These are phyloP conservation scores for Nannochloropsis oceanica DNA, from an alignment of 108 stramenopile species.

Conservation along the genomic window DNA sequence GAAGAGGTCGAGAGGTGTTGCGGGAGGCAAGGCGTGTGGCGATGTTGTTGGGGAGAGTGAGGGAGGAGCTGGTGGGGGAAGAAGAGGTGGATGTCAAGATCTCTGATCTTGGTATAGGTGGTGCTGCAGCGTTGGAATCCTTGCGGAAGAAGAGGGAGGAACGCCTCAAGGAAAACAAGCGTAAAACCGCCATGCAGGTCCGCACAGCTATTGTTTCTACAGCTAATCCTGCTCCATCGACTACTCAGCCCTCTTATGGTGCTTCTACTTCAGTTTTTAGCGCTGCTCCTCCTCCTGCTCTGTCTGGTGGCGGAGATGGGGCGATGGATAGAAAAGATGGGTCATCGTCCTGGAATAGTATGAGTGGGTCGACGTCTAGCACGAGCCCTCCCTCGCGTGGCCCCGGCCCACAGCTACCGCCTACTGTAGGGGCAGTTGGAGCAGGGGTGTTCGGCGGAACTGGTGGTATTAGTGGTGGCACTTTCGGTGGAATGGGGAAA, in stretches of 20 bases:
- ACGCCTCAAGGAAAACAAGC: not conserved
- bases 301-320: no score
- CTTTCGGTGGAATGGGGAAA: no score
- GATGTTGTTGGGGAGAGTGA: not conserved
- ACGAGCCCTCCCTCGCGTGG: no score
- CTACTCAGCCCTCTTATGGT: not conserved
- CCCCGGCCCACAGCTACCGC: no score
- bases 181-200: not conserved
- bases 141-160: not conserved
- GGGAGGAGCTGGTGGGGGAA: not conserved
- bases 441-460: no score
- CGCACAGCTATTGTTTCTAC: not conserved
- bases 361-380: no score
- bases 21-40: not conserved
- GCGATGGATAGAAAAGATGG: no score
- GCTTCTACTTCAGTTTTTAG: no score
- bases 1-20: not conserved
- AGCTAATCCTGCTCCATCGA: not conserved
- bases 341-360: no score
- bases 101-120: not conserved
- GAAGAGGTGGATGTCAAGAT: not conserved
- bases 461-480: no score
- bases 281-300: no score
- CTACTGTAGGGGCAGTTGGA: no score
- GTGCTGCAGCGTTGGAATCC: not conserved